Evolutionary conservation across 345 rosid species (phyloP).

Genomic region (Pelargonium nanum): DNA sequence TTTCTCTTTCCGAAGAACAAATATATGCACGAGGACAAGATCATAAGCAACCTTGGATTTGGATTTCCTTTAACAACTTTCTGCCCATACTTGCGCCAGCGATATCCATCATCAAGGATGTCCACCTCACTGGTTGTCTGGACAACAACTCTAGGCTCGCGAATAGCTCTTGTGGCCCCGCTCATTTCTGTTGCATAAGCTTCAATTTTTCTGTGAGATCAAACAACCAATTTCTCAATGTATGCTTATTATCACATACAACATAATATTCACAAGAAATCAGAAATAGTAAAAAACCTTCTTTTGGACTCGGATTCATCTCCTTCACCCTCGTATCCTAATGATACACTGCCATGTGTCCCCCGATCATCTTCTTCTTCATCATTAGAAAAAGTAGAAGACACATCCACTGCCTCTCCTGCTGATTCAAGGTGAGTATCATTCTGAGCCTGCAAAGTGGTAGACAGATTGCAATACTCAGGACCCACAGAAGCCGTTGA

Average conservation of each 20-base stretch:
- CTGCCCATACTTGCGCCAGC: conserved; percentile 98
- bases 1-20: neutral
- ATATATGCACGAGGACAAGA: neutral
- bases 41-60: conserved; percentile 66
- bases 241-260: neutral
- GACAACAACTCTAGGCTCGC: conserved; percentile 96
- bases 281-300: conserved; percentile 38
- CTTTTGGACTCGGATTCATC: conserved; percentile 90
- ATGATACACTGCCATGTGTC: conserved; percentile 53
- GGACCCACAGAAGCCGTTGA: conserved; percentile 47
- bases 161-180: conserved; percentile 87
- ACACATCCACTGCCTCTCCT: conserved; percentile 66
- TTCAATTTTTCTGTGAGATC: conserved; percentile 60
- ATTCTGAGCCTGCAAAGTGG: conserved; percentile 33
- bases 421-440: conserved; percentile 48
- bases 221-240: conserved; percentile 4
- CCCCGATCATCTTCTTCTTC: conserved; percentile 68
- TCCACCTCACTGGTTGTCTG: conserved; percentile 97
- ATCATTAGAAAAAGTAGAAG: conserved; percentile 59
- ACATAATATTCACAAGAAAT: neutral
- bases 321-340: conserved; percentile 57
- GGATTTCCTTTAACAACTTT: conserved; percentile 99
- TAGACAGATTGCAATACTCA: conserved; percentile 41
- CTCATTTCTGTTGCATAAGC: conserved; percentile 67
- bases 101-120: conserved; percentile 93